Evolutionary conservation across 192 early-diverging fungal species (phyloP), one percentile per base, ranked within the genome.

Genomic region (Coemansia sp.): DNA sequence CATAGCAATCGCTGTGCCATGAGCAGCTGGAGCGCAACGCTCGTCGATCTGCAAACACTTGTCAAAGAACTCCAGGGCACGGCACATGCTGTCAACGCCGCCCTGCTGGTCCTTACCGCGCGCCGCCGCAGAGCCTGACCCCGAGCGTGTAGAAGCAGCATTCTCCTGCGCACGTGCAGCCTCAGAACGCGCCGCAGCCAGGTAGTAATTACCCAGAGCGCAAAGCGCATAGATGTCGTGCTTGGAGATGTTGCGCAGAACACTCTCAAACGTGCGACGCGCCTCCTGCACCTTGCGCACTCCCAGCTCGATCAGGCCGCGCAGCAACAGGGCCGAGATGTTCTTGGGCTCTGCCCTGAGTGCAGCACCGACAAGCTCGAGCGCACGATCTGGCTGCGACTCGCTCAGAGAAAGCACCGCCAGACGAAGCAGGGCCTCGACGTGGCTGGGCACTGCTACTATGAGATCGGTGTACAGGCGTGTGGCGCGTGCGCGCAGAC

Each of bases 1-100:
- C 47, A 94, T 58, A 5, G 85, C 80, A 38, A 95, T 90, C 5
- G 87, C 93, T 25, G 92, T 73, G 15, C 95, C 95, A 37, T 90
- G 85, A 0, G 87, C 88, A 1, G 92, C 95, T 27, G 87, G 85
- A 0, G 83, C 77, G 53, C 91, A 92, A 41, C 54, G 61, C 7
- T 66, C 64, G 51, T 97, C 94, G 3, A 81, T 54, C 47, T 77
- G 61, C 35, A 93, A 40, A 5, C 79, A 83, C 58, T 87, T 90
- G 29, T 84, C 81, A 55, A 90, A 95, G 49, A 88, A 95, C 60
- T 91, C 87, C 24, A 84, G 60, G 1, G 88, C 85, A n/a, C 83
- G 76, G 48, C 81, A 83, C 64, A 88, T 88, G 23, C 33, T 43
- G 7, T 17, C 29, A 14, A 15, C 7, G 36, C 36, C 49, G n/a